Evolutionary conservation across 768 basidiomycete genomes (phyloP), one percentile per base, ranked within the genome.

Genomic region (Guyanaporus albipodus): DNA sequence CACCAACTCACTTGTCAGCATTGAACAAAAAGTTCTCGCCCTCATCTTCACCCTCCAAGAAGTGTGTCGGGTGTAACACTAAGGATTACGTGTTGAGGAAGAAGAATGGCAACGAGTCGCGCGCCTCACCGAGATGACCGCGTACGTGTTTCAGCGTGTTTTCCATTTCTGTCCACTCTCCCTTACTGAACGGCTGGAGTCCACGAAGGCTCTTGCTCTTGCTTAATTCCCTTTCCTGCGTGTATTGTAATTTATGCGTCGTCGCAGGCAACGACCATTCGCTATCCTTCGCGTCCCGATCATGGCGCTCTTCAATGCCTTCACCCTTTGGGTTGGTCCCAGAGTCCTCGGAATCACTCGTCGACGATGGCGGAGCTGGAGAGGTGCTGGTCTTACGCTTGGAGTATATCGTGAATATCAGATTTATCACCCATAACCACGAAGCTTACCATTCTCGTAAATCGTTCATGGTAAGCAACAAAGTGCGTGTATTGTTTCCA

Each of bases 401-500:
- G 19, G 12, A 28, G 44, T 5, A 43, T 32, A 21, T 40, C 34
- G 53, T 52, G 27, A 55, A 35, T 12, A 32, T 42, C 38, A 15
- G 18, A 22, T 14, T 18, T 18, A n/a, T 35, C n/a, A 42, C 2
- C 18, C 18, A 31, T 12, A 14, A 36, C n/a, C 10, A 40, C n/a
- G 4, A 23, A 17, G 66, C 79, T 51, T 59, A 87, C 89, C 26
- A 75, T 77, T 66, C 80, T 87, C 56, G 75, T 79, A 51, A 89
- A 58, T 3, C 87, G 79, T 51, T 91, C 90, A 37, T 91, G 85
- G 59, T 86, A 76, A 6, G 73, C 66, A 37, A 85, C 70, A 57
- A 89, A 97, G 52, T 94, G 89, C 61, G 85, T 94, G 68, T 85
- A 97, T 60, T 91, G 87, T 59, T 93, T 93, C 95, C 95, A 99